Conservation (phyloP, 805 yeast species). For the Starmerella roubikii region DNA sequence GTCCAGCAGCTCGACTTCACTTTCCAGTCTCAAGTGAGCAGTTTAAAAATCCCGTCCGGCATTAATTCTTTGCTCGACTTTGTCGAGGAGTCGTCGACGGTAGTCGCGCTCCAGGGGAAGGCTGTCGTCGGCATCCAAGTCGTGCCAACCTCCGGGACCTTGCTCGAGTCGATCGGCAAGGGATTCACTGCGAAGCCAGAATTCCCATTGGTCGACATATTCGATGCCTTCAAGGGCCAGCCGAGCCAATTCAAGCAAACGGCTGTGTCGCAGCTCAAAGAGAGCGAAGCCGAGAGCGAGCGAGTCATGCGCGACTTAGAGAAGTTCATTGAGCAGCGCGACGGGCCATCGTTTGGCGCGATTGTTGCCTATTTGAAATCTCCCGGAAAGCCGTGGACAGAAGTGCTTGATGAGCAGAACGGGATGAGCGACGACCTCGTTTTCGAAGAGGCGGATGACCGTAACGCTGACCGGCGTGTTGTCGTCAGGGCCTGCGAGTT, state of each 20-base stretch:
- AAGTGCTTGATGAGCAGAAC: neutral
- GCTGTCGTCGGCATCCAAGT: slow-evolving; percentile 19
- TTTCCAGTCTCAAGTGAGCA: slow-evolving; percentile 5
- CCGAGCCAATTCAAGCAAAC: neutral
- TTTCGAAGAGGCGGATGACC: slow-evolving; percentile 47
- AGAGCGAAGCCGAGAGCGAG: slow-evolving; percentile 26
- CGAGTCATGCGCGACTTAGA: slow-evolving; percentile 32
- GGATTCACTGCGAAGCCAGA: slow-evolving; percentile 11
- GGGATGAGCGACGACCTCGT: slow-evolving; percentile 30
- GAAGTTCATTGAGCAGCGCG: slow-evolving; percentile 29
- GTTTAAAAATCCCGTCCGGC: neutral
- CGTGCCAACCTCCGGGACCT: slow-evolving; percentile 14
- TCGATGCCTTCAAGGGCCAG: slow-evolving; percentile 26
- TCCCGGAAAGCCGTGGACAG: slow-evolving; percentile 9
- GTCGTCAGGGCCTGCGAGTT: slow-evolving; percentile 34
- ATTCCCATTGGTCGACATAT: slow-evolving; percentile 24
- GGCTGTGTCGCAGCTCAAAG: slow-evolving; percentile 29
- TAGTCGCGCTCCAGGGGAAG: slow-evolving; percentile 9
- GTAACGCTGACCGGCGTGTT: slow-evolving; percentile 47
- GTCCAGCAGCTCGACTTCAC: slow-evolving; percentile 15
- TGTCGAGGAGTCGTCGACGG: slow-evolving; percentile 8
- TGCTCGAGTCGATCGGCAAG: slow-evolving; percentile 19
- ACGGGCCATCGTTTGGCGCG: slow-evolving; percentile 15
- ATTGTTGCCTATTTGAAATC: slow-evolving; percentile 16
- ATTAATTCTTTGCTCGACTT: slow-evolving; percentile 9